A percentile compares a stretch with the other conserved stretches of the same genome.
Evolutionary conservation across 2,329 filamentous ascomycete species (phyloP).

Genomic region (Aspergillus viridinutans): DNA sequence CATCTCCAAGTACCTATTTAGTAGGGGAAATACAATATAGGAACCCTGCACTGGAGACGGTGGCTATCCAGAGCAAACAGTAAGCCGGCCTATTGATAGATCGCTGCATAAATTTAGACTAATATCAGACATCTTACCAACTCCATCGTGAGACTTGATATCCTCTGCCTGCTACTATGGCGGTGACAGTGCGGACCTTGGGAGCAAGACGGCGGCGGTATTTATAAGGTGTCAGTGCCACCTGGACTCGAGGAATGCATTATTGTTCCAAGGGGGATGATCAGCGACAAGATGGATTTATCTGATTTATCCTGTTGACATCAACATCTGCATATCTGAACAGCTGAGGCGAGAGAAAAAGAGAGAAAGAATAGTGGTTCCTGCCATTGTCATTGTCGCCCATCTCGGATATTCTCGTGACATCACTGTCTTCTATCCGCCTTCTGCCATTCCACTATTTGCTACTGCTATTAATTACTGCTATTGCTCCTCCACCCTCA

Average conservation of each 20-base stretch:
- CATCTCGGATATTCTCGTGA: not conserved
- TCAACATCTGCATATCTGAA: not conserved
- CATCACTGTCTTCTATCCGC: not conserved
- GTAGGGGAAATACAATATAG: too few relatives aligned
- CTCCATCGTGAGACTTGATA: not conserved
- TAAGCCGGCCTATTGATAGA: not conserved
- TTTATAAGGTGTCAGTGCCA: not conserved
- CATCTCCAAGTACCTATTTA: too few relatives aligned
- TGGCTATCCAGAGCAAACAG: too few relatives aligned
- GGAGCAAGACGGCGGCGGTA: not conserved
- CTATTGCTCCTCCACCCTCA: constrained; percentile 4
- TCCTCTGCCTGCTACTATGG: not conserved
- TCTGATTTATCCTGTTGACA: not conserved
- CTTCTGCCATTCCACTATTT: not conserved
- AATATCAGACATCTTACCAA: not conserved
- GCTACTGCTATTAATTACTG: not conserved
- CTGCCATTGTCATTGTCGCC: not conserved
- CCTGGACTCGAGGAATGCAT: not conserved
- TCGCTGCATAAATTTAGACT: not conserved
- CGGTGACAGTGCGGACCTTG: not conserved
- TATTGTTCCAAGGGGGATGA: not conserved
- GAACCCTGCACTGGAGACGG: not conserved
- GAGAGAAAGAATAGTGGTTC: not conserved
- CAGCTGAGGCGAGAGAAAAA: not conserved
- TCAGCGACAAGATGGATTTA: not conserved